These are phyloP conservation scores for Bipolaris gigantea DNA, from an alignment of 2,329 filamentous ascomycete species.

Conservation along the genomic window DNA sequence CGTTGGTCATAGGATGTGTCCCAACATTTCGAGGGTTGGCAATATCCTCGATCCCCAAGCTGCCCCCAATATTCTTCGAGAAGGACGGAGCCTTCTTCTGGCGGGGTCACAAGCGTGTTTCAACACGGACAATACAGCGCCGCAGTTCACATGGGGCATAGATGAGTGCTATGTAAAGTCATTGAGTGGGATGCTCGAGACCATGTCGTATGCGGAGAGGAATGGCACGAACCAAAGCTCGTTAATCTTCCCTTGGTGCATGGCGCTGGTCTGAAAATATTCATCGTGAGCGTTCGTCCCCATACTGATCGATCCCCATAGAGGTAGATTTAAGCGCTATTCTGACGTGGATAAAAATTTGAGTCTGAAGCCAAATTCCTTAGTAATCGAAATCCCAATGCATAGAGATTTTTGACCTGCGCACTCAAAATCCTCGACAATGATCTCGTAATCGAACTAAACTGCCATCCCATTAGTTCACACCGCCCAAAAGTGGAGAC, in stretches of 20 bases:
- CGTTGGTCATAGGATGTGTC: constrained; percentile 54
- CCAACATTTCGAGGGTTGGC: constrained; percentile 57
- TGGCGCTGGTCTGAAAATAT: neutral
- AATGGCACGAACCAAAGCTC: neutral
- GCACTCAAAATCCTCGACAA: neutral
- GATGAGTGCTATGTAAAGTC: neutral
- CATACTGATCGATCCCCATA: neutral
- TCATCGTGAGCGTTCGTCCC: neutral
- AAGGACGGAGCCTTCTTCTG: neutral
- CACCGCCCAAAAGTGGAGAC: neutral
- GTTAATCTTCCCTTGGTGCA: neutral
- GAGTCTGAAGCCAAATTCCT: neutral
- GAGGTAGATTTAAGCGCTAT: neutral
- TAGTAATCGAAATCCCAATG: neutral
- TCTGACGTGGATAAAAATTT: neutral
- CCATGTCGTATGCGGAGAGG: neutral
- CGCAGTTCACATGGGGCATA: neutral
- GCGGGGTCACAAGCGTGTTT: neutral
- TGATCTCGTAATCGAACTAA: neutral
- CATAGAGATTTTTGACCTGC: neutral
- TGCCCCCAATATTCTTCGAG: neutral
- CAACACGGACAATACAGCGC: neutral
- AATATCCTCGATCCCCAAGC: constrained; percentile 46
- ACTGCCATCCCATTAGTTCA: neutral
- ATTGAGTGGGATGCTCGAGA: neutral